Evolutionary conservation across 495 filamentous ascomycete species (phyloP), one percentile per base, ranked within the genome.

Genomic region (Penicillium lividum): DNA sequence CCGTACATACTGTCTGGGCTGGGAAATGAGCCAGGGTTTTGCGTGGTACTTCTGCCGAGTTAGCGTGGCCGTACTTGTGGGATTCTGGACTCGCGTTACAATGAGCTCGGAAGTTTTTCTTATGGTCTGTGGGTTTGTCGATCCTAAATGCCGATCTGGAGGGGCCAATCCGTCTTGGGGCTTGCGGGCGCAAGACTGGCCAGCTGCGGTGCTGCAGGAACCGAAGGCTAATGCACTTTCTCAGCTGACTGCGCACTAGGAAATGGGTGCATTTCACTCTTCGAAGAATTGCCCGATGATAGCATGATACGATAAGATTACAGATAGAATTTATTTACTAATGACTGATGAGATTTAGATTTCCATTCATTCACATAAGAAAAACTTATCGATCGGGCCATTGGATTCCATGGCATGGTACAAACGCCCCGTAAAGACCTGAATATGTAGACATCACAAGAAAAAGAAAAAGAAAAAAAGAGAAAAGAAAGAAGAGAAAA

Each of bases 191-290:
- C 54, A 47, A 40, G 48, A 64, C 49, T 68, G 66, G 66, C 31
- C 56, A 47, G 57, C 44, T 43, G 18, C 40, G 42, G 46, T 44
- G 60, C 61, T 67, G 67, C 67, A 70, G 67, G 67, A 68, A 70
- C 67, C 36, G 65, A 56, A 61, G 56, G 57, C 65, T 68, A 70
- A 68, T 70, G 67, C 65, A 64, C 53, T 40, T 54, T 9, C 61
- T 70, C 67, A 70, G 67, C 67, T 68, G 62, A 61, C 56, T 54
- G 29, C 45, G 57, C 54, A 36, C 7, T 11, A 9, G 42, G 49
- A n/a, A 44, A 13, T 28, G 18, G 31, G 38, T 40, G 38, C 5
- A n/a, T 40, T 4, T 5, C 38, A n/a, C 38, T n/a, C n/a, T 40
- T 40, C 15, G 15, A 40, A 15, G 38, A 40, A 16, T 36, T 36